These are phyloP conservation scores for Babesia microti DNA, from an alignment of 169 alveolate species.

Conservation along the genomic window DNA sequence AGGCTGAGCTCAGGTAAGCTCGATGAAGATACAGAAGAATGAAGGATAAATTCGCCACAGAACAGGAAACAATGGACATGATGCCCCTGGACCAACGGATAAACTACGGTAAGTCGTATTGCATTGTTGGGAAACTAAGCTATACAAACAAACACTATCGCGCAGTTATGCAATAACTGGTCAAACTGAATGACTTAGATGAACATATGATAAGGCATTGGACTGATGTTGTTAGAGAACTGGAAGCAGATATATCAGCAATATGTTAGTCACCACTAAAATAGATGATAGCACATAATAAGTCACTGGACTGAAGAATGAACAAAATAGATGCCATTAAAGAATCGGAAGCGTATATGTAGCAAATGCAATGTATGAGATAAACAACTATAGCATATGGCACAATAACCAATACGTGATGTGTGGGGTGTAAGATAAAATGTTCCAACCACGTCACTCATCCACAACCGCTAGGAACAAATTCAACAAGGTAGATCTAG, in stretches of 20 bases:
- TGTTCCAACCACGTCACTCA: too few species aligned
- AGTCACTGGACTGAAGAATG: too few species aligned
- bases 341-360: too few species aligned
- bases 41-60: conserved; percentile 15
- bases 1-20: neutral
- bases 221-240: conserved; percentile 29
- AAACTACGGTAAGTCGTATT: conserved; percentile 30
- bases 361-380: too few species aligned
- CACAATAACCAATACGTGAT: too few species aligned
- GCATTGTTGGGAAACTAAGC: neutral
- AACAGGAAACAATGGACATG: conserved; percentile 41
- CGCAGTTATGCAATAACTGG: neutral
- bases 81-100: conserved; percentile 37
- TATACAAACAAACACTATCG: neutral
- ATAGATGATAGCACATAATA: too few species aligned
- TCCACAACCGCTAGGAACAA: too few species aligned
- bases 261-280: neutral
- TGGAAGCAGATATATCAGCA: conserved; percentile 26
- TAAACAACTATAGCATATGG: too few species aligned
- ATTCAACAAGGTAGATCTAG: too few species aligned
- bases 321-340: too few species aligned
- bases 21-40: conserved; percentile 3
- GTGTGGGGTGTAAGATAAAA: too few species aligned
- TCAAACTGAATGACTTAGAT: conserved; percentile 5
- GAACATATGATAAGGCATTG: conserved; percentile 41